Percentiles rank a stretch among this genome's conserved stretches.
Conservation (phyloP, 257 asterid genomes). For the Thymus quinquecostatus region DNA sequence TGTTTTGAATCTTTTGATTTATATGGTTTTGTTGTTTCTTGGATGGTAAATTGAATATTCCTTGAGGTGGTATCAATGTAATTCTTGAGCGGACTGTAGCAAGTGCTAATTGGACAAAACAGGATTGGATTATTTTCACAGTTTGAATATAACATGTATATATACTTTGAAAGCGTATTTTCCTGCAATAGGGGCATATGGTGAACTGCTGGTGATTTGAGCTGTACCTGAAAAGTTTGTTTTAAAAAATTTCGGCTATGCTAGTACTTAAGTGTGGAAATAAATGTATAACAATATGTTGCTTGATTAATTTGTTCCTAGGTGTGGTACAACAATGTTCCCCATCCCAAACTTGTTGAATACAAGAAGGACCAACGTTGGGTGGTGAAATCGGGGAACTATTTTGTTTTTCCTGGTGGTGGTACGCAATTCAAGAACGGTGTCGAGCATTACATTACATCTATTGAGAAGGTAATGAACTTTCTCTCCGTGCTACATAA, state of each 20-base stretch:
- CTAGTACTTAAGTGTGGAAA: constrained; percentile 3
- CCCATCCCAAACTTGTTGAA: constrained; percentile 96
- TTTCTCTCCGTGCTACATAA: constrained; percentile 18
- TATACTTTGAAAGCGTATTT: background rate
- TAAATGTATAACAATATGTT: constrained; percentile 17
- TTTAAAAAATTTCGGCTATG: constrained; percentile 5
- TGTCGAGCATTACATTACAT: constrained; percentile 62
- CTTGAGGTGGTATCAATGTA: constrained; percentile 23
- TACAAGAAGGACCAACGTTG: constrained; percentile 91
- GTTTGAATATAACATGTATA: background rate
- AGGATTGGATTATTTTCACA: background rate
- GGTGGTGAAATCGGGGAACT: constrained; percentile 75
- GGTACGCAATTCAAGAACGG: constrained; percentile 95
- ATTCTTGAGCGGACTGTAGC: constrained; percentile 3
- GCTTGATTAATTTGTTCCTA: constrained; percentile 38
- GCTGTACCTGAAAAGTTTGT: constrained; percentile 15
- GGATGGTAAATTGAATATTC: constrained; percentile 6
- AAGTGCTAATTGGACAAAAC: constrained; percentile 4
- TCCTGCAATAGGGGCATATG: background rate
- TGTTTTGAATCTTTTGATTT: background rate
- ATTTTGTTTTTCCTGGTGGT: constrained; percentile 92
- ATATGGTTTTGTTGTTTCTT: constrained; percentile 20
- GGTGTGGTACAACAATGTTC: constrained; percentile 95
- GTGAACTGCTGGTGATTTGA: constrained; percentile 8
- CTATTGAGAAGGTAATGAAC: constrained; percentile 57